Base-by-base conservation (phyloP, 345 rosid genomes). In the Anastatica hierochuntica region DNA sequence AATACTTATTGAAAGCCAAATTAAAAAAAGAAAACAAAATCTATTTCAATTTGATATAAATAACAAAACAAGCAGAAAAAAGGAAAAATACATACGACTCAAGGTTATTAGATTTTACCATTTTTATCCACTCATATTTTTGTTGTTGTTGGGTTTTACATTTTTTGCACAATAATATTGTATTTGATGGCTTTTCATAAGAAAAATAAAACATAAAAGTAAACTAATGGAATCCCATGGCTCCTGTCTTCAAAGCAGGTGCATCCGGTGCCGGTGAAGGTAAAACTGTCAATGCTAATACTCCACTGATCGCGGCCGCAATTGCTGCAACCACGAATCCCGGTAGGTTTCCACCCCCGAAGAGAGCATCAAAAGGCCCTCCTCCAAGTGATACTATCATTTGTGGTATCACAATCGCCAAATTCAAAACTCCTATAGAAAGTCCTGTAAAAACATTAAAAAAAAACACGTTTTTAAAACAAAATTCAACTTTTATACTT, bases 371-470 rank as follows among this genome's bases (percentile, higher is more conserved):
- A 4, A 60, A 15, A 5, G 37, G 67, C 15, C 60, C 49, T 8
- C 34, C 33, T 39, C 56, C 50, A 1, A 47, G 36, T 60, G 62
- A 53, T 33, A 66, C 17, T 14, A 60, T 59, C 65, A 58, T 59
- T 50, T 90, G 96, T 8, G 98, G 98, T 36, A 84, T 31, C 20
- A 84, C 92, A 7, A 90, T 80, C 3, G 89, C 79, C 31, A 84
- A 64, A 73, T 90, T 90, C 13, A 90, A 70, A 51, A 90, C 82
- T 14, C 95, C 96, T 51, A 87, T 35, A 1, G 98, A 84, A 59
- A 90, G 95, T 17, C 96, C 96, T 90, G 45, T 4, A 5, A 14
- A 21, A 14, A 9, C 11, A 8, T 56, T 16, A 36, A 36, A 14
- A 10, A 13, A 13, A 17, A 7, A 8, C 13, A 49, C 38, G 12